These are phyloP conservation scores for Decorospora gaudefroyi DNA, from an alignment of 2,329 filamentous ascomycete genomes.

Conservation along the genomic window DNA sequence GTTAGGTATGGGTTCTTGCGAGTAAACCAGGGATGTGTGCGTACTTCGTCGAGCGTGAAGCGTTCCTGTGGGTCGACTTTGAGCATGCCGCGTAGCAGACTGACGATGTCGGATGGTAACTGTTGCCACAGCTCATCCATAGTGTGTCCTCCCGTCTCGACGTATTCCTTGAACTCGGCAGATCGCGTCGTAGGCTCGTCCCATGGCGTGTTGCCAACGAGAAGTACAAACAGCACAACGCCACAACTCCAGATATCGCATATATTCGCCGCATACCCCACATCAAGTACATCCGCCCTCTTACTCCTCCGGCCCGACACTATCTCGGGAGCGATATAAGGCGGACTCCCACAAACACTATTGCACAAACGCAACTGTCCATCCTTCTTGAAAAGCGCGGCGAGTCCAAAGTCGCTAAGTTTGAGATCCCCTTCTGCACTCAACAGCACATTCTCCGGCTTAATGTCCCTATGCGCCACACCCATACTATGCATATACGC, in stretches of 20 bases:
- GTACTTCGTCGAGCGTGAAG: conserved; percentile 84
- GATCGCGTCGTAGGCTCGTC: conserved; percentile 85
- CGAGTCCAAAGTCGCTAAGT: conserved; percentile 94
- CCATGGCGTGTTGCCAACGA: conserved; percentile 98
- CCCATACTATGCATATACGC: conserved; percentile 96
- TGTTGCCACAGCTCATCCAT: conserved; percentile 84
- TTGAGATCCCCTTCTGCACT: conserved; percentile 85
- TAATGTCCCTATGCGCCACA: conserved; percentile 77
- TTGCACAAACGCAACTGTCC: conserved; percentile 79
- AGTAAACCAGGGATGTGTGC: conserved; percentile 94
- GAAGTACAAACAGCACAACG: conserved; percentile 92
- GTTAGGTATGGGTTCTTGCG: conserved; percentile 77
- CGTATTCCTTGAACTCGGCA: conserved; percentile 90
- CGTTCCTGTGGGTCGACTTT: conserved; percentile 73
- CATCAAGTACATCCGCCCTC: conserved; percentile 55
- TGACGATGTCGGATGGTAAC: conserved; percentile 73
- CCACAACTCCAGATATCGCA: conserved; percentile 98
- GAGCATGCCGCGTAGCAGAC: conserved; percentile 91
- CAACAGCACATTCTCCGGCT: conserved; percentile 91
- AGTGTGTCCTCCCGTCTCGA: conserved; percentile 76
- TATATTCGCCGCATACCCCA: conserved; percentile 74
- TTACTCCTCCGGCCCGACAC: conserved; percentile 56
- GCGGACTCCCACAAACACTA: conserved; percentile 92
- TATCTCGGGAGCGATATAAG: conserved; percentile 97
- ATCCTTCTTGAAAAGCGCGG: conserved; percentile 89